These are phyloP conservation scores for Pseudogymnoascus sp. DNA, from an alignment of 2,329 filamentous ascomycete species.

Conservation along the genomic window DNA sequence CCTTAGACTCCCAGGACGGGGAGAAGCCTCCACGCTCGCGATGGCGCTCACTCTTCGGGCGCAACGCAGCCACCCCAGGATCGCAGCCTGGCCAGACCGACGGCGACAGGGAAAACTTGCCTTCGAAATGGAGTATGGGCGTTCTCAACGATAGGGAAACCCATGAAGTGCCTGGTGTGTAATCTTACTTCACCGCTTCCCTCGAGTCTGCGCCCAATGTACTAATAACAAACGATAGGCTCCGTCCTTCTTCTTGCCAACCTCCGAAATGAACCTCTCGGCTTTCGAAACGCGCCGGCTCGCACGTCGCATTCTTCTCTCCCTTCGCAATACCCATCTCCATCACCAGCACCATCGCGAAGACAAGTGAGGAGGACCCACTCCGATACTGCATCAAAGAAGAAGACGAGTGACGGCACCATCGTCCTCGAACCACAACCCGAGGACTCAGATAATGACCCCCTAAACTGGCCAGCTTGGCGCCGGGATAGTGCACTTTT, in stretches of 20 bases:
- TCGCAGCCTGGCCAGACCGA: neutral
- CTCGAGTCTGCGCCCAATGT: conserved; percentile 13
- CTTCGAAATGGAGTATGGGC: conserved; percentile 56
- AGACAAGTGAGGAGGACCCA: neutral
- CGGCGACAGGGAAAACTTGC: conserved; percentile 17
- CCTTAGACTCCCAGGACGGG: neutral
- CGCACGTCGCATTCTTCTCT: conserved; percentile 51
- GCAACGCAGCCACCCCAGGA: neutral
- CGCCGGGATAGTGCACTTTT: conserved; percentile 70
- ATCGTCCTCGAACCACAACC: conserved; percentile 89
- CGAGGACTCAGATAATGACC: conserved; percentile 82
- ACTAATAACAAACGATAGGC: conserved; percentile 32
- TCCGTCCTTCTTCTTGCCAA: conserved; percentile 49
- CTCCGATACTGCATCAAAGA: conserved; percentile 41
- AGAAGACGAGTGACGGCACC: conserved; percentile 69
- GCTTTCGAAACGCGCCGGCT: conserved; percentile 47
- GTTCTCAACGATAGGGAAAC: conserved; percentile 74
- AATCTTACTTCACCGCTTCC: neutral
- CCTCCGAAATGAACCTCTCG: conserved; percentile 50
- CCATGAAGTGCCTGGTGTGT: conserved; percentile 75
- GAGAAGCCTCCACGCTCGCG: conserved; percentile 9
- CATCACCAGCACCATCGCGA: conserved; percentile 14
- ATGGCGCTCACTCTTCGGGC: conserved; percentile 1
- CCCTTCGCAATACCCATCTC: conserved; percentile 27
- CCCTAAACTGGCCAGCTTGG: conserved; percentile 82